Evolutionary conservation across 257 asterid species (phyloP).

Genomic region (Jaltomata sinuosa): DNA sequence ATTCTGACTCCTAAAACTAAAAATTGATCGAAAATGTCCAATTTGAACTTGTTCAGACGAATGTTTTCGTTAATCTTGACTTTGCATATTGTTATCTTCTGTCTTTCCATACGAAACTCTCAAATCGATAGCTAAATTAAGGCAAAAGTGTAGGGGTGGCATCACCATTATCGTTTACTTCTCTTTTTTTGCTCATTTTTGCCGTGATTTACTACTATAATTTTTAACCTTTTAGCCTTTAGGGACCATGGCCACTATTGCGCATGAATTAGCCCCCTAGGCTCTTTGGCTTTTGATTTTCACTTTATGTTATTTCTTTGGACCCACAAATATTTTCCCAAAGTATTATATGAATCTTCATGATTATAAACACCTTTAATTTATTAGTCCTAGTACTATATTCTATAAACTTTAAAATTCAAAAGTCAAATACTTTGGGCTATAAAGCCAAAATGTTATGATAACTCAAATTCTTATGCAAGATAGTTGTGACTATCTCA

Average conservation of each 20-base stretch:
- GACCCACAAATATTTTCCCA: constrained; percentile 39
- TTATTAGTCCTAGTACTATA: neutral
- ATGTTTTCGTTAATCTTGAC: too few species aligned
- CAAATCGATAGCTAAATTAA: too few species aligned
- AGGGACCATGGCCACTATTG: constrained; percentile 28
- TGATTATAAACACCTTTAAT: neutral
- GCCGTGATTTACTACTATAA: constrained; percentile 30
- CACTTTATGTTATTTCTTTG: constrained; percentile 17
- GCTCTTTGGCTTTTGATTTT: constrained; percentile 12
- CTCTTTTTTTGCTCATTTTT: constrained; percentile 8
- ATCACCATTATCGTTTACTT: neutral
- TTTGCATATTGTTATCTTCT: too few species aligned
- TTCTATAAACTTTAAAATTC: neutral
- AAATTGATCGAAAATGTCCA: too few species aligned
- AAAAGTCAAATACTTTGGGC: neutral
- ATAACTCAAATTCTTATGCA: neutral
- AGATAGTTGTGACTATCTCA: neutral
- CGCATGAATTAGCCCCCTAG: constrained; percentile 27
- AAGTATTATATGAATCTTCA: neutral
- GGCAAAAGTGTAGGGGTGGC: neutral
- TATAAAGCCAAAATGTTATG: neutral
- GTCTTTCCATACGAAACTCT: too few species aligned
- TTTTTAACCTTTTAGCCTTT: neutral
- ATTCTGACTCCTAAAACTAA: too few species aligned
- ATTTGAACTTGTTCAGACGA: too few species aligned